Percentiles rank a stretch among this genome's conserved stretches.
phyloP scores from a whole-genome alignment of 2,329 filamentous ascomycete species.

The Didymellaceae sp. region DNA sequence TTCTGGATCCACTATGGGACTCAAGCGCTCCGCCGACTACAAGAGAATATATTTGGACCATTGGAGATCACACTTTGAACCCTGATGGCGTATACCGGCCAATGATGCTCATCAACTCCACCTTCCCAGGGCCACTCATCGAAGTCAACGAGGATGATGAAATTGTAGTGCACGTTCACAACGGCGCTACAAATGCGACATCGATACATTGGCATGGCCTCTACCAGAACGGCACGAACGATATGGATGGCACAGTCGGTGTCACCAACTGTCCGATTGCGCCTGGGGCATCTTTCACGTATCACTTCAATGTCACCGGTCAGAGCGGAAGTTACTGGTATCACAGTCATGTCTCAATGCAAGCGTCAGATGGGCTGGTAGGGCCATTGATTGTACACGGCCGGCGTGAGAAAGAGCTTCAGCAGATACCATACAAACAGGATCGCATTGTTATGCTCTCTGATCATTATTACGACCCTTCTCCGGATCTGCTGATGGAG shows the following conservation, averaged over 20 bases:
- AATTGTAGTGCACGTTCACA: conserved; percentile 67
- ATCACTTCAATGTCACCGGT: conserved; percentile 45
- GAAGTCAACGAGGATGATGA: conserved; percentile 67
- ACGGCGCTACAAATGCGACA: conserved; percentile 62
- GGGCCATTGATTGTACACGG: conserved; percentile 47
- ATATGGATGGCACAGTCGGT: conserved; percentile 63
- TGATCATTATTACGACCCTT: conserved; percentile 70
- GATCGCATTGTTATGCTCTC: conserved; percentile 70
- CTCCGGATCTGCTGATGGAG: conserved; percentile 56
- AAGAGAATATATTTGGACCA: conserved; percentile 67
- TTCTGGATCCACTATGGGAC: conserved; percentile 65
- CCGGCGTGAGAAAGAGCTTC: conserved; percentile 51
- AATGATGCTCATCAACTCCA: conserved; percentile 52
- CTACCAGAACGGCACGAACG: conserved; percentile 55
- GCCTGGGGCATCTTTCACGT: conserved; percentile 50
- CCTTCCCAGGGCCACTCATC: conserved; percentile 50
- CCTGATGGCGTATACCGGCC: conserved; percentile 59
- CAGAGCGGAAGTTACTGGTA: conserved; percentile 45
- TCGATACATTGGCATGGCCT: conserved; percentile 69
- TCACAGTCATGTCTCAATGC: conserved; percentile 49
- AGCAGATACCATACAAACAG: conserved; percentile 52
- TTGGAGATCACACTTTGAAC: conserved; percentile 64
- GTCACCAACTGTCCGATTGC: conserved; percentile 63
- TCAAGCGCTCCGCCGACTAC: conserved; percentile 56
- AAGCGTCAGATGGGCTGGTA: conserved; percentile 52